These are phyloP conservation scores for Euphrasia confusa DNA, from an alignment of 257 asterid species.

Conservation along the genomic window DNA sequence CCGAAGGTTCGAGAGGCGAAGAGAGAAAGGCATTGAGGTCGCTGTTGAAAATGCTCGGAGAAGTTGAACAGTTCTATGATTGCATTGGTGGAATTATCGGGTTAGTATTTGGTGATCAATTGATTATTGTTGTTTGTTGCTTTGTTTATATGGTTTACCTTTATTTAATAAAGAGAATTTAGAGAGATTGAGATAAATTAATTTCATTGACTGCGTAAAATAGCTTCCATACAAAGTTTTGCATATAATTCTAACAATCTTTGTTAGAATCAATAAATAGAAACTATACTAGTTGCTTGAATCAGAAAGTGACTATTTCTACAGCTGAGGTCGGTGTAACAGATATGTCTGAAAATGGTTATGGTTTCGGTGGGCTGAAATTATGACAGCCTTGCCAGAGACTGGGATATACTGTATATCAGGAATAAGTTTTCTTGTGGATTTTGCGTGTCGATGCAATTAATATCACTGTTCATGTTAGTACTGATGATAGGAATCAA, in stretches of 20 bases:
- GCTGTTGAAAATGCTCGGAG: conserved; percentile 68
- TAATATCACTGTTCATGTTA: not conserved
- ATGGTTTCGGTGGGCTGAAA: conserved; percentile 8
- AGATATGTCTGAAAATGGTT: not conserved
- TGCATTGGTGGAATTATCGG: conserved; percentile 97
- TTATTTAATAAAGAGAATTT: not conserved
- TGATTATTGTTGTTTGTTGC: conserved; percentile 8
- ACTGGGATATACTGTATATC: conserved; percentile 4
- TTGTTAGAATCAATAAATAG: not conserved
- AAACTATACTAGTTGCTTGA: not conserved
- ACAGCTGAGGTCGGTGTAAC: not conserved
- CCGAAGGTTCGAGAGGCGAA: conserved; percentile 33
- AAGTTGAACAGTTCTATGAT: conserved; percentile 81
- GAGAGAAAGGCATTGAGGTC: conserved; percentile 53
- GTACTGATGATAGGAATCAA: not conserved
- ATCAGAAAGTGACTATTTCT: conserved; percentile 1
- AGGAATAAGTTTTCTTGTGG: not conserved
- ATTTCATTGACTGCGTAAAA: not conserved
- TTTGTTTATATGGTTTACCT: not conserved
- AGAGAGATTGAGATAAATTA: too few species aligned
- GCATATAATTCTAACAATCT: not conserved
- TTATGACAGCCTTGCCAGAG: conserved; percentile 5
- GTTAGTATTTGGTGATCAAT: conserved; percentile 39
- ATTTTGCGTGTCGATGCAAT: conserved; percentile 1
- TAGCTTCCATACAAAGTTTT: not conserved